A percentile compares a stretch with the other conserved stretches of the same genome.
phyloP scores from a whole-genome alignment of 2,329 filamentous ascomycete genomes.

The Penicillium sclerotigenum region DNA sequence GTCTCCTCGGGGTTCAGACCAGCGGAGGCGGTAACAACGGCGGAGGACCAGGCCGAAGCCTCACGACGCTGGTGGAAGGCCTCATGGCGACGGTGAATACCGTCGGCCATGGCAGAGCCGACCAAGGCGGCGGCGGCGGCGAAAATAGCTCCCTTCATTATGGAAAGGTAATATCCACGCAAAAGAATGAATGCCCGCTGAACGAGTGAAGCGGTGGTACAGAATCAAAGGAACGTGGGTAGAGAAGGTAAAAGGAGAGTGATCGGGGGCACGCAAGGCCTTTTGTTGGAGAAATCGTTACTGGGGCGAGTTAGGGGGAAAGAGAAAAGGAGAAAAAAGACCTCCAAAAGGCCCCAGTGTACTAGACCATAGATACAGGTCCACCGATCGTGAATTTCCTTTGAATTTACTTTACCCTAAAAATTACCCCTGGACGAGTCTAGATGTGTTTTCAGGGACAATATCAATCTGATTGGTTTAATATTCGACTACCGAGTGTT shows the following conservation, averaged over 20 bases:
- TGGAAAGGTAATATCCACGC: slow-evolving; percentile 34
- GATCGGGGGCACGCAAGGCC: slow-evolving; percentile 23
- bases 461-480: slow-evolving; percentile 6
- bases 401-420: slow-evolving; percentile 4
- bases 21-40: not conserved
- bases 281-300: slow-evolving; percentile 24
- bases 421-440: slow-evolving; percentile 11
- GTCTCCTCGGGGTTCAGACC: slow-evolving; percentile 41
- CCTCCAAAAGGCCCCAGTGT: not conserved
- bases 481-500: not conserved
- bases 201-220: slow-evolving; percentile 56
- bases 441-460: slow-evolving; percentile 20
- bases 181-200: slow-evolving; percentile 73
- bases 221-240: slow-evolving; percentile 11
- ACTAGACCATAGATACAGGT: slow-evolving; percentile 1
- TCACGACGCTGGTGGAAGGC: slow-evolving; percentile 57
- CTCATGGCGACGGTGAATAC: slow-evolving; percentile 54
- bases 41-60: slow-evolving; percentile 17
- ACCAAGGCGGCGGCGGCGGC: slow-evolving; percentile 53
- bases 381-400: slow-evolving; percentile 15
- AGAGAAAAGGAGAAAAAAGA: slow-evolving; percentile 10
- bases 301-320: slow-evolving; percentile 16
- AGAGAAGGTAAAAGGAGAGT: slow-evolving; percentile 18
- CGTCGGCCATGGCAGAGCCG: slow-evolving; percentile 55
- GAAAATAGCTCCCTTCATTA: slow-evolving; percentile 71